A percentile compares a stretch with the other conserved stretches of the same genome.
Evolutionary conservation across 257 asterid genomes (phyloP).

Genomic region (Nicotiana otophora): DNA sequence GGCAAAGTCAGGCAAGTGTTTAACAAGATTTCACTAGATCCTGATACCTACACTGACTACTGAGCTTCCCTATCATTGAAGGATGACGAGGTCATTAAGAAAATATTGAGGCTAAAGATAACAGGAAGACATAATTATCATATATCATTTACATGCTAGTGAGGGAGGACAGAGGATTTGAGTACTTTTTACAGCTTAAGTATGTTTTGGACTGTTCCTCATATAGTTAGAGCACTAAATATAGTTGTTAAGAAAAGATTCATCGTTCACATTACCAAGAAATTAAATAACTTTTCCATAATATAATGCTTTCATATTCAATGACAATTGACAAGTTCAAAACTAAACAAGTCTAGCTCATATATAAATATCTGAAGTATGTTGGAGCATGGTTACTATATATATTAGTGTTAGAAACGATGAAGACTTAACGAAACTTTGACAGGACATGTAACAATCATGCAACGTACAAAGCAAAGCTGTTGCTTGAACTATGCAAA

Average conservation of each 20-base stretch:
- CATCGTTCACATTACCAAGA: background rate
- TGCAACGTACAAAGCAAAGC: background rate
- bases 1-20: background rate
- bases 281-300: background rate
- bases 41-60: background rate
- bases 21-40: conserved; percentile 1
- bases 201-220: background rate
- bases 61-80: background rate
- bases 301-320: background rate
- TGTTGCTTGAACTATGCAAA: background rate
- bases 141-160: background rate
- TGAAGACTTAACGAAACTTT: background rate
- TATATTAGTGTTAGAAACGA: too few relatives aligned
- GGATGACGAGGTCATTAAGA: background rate
- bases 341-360: background rate
- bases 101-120: background rate
- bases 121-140: background rate
- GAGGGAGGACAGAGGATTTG: background rate
- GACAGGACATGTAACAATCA: background rate
- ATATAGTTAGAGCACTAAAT: background rate
- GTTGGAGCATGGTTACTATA: too few relatives aligned
- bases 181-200: background rate
- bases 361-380: background rate
- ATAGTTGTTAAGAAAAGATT: background rate
- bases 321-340: background rate